phyloP scores from a whole-genome alignment of 495 filamentous ascomycete genomes.

The Pyronema omphalodes region DNA sequence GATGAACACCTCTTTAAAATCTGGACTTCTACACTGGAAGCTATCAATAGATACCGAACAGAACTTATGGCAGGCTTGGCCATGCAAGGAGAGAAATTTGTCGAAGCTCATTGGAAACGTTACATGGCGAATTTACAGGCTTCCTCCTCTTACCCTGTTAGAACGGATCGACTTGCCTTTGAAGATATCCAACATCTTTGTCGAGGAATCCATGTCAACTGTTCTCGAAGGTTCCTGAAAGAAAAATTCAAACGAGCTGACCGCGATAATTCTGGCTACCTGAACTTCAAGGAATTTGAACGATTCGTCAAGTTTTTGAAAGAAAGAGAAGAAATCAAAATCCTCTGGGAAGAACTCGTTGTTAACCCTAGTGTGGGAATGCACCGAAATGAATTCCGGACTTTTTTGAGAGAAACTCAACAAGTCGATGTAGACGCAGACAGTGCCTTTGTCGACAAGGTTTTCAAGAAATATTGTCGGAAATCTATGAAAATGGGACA shows the following conservation, averaged over 20 bases:
- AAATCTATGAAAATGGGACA: constrained; percentile 30
- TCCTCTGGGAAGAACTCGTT: constrained; percentile 42
- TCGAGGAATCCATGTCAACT: constrained; percentile 74
- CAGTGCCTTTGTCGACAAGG: constrained; percentile 43
- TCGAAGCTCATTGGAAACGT: constrained; percentile 66
- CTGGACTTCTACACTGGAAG: constrained; percentile 67
- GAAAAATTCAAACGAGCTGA: constrained; percentile 66
- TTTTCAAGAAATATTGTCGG: constrained; percentile 60
- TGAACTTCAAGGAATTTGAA: constrained; percentile 62
- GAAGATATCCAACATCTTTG: constrained; percentile 63
- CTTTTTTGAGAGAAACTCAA: constrained; percentile 57
- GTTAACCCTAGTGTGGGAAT: constrained; percentile 40
- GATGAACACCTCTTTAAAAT: constrained; percentile 46
- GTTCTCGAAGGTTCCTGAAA: constrained; percentile 51
- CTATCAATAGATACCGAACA: constrained; percentile 61
- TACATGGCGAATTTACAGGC: constrained; percentile 58
- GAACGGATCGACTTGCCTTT: constrained; percentile 40
- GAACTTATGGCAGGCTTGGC: constrained; percentile 76
- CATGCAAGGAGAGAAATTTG: constrained; percentile 54
- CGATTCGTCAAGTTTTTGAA: constrained; percentile 68
- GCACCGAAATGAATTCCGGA: constrained; percentile 49
- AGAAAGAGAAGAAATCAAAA: constrained; percentile 57
- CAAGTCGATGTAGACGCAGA: constrained; percentile 53
- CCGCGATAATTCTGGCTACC: constrained; percentile 34
- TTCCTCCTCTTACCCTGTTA: constrained; percentile 28